These are phyloP conservation scores for Pouteria campechiana DNA, from an alignment of 179 eudicot species.

Conservation along the genomic window DNA sequence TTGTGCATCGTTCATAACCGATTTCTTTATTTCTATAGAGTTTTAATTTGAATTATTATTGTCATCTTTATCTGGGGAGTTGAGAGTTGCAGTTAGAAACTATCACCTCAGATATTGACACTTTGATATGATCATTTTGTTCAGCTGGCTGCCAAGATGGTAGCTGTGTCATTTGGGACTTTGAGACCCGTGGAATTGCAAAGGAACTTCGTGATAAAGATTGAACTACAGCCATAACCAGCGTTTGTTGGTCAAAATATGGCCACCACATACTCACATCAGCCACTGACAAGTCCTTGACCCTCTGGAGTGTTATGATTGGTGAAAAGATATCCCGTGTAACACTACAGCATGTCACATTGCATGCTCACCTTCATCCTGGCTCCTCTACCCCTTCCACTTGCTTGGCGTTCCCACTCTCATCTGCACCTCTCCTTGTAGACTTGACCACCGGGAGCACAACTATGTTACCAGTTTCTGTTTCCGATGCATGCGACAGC, in stretches of 20 bases:
- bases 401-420: conserved; percentile 81
- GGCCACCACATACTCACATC: conserved; percentile 82
- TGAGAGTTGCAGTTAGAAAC: no score
- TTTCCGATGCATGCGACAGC: conserved; percentile 32
- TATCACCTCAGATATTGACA: no score
- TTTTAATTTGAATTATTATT: no score
- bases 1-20: no score
- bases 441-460: conserved; percentile 45
- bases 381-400: conserved; percentile 71
- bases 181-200: conserved; percentile 74
- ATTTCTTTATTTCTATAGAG: no score
- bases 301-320: conserved; percentile 83
- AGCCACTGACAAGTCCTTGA: conserved; percentile 77
- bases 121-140: conserved; percentile 1
- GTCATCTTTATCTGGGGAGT: no score
- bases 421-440: conserved; percentile 85
- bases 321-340: conserved; percentile 65
- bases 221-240: conserved; percentile 65
- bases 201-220: conserved; percentile 73
- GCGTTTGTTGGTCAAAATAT: conserved; percentile 90
- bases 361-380: conserved; percentile 79
- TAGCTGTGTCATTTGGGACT: conserved; percentile 94
- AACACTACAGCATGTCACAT: conserved; percentile 60
- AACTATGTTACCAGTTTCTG: conserved; percentile 60
- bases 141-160: conserved; percentile 97